Conservation (phyloP, 257 asterid species). For the Solanum dulcamara region DNA sequence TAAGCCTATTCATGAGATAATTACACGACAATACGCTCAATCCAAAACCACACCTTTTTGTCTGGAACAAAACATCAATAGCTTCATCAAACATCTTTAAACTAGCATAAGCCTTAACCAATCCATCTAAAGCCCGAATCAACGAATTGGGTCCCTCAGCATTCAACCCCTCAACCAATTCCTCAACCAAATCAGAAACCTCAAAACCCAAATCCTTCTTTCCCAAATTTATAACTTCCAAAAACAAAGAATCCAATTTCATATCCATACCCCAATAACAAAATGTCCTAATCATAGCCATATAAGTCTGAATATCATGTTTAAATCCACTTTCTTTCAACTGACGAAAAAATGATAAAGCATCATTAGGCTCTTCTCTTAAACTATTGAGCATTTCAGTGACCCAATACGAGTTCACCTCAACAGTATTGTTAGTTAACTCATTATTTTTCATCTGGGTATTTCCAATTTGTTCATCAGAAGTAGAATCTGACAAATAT, state of each 20-base stretch:
- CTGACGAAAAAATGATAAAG: slow-evolving; percentile 34
- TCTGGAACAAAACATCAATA: slow-evolving; percentile 26
- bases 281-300: slow-evolving; percentile 54
- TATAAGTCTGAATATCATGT: slow-evolving; percentile 37
- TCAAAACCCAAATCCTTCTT: slow-evolving; percentile 31
- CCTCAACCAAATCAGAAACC: slow-evolving; percentile 49
- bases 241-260: slow-evolving; percentile 41
- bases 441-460: background rate
- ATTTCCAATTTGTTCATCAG: slow-evolving; percentile 24
- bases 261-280: slow-evolving; percentile 43
- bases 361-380: slow-evolving; percentile 36
- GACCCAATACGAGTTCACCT: slow-evolving; percentile 27
- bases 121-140: slow-evolving; percentile 40
- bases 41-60: slow-evolving; percentile 32
- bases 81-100: slow-evolving; percentile 71
- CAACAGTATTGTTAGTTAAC: slow-evolving; percentile 1
- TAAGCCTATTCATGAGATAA: slow-evolving; percentile 51
- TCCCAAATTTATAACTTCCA: slow-evolving; percentile 30
- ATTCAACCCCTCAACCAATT: slow-evolving; percentile 36
- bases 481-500: slow-evolving; percentile 34
- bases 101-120: slow-evolving; percentile 45
- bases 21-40: slow-evolving; percentile 49
- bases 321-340: slow-evolving; percentile 36
- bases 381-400: slow-evolving; percentile 43
- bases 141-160: slow-evolving; percentile 30